These are phyloP conservation scores for Aspergillus fijiensis DNA, from an alignment of 2,329 filamentous ascomycete genomes.

Conservation along the genomic window DNA sequence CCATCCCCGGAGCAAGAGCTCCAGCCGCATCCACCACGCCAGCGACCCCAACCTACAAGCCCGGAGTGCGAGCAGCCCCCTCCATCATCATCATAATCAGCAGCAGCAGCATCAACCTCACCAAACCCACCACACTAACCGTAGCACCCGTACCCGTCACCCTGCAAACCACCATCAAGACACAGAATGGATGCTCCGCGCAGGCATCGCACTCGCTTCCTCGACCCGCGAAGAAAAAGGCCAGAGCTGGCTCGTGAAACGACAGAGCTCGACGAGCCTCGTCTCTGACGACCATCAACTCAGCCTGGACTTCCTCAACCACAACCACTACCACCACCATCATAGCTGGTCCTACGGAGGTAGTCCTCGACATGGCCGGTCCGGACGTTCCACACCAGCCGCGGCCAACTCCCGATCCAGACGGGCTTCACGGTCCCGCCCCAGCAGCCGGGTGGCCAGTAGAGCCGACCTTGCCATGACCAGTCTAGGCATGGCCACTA, in stretches of 20 bases:
- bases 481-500: constrained; percentile 15
- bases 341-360: constrained; percentile 26
- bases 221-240: constrained; percentile 61
- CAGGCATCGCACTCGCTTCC: constrained; percentile 57
- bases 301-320: constrained; percentile 25
- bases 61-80: constrained; percentile 27
- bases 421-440: constrained; percentile 34
- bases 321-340: constrained; percentile 18
- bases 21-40: constrained; percentile 30
- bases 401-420: constrained; percentile 25
- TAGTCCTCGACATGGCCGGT: constrained; percentile 31
- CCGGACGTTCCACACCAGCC: constrained; percentile 38
- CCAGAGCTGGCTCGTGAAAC: constrained; percentile 60
- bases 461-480: constrained; percentile 20
- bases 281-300: constrained; percentile 40
- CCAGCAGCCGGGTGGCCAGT: constrained; percentile 34
- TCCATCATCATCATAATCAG: constrained; percentile 27
- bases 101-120: constrained; percentile 5
- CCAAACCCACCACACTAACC: constrained; percentile 4
- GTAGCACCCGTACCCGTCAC: constrained; percentile 7
- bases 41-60: constrained; percentile 39
- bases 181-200: constrained; percentile 61
- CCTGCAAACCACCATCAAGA: constrained; percentile 27
- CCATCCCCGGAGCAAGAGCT: constrained; percentile 36
- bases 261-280: constrained; percentile 57